phyloP scores from a whole-genome alignment of 2,329 filamentous ascomycete genomes.

The Grosmannia clavigera region DNA sequence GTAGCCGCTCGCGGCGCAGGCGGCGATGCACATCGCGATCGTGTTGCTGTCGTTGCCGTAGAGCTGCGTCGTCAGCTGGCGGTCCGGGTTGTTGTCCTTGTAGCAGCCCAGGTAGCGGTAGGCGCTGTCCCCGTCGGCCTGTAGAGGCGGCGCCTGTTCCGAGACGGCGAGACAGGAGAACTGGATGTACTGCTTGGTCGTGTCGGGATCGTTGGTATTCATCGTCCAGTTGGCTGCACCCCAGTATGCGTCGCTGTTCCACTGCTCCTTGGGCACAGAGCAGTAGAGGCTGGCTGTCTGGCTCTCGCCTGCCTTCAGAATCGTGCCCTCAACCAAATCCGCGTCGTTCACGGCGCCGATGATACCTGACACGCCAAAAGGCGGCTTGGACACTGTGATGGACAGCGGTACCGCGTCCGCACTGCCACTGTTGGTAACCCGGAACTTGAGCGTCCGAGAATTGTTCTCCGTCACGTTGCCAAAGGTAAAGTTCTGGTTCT shows the following conservation, averaged over 20 bases:
- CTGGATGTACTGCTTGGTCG: constrained; percentile 38
- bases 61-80: constrained; percentile 33
- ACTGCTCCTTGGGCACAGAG: constrained; percentile 41
- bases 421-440: constrained; percentile 40
- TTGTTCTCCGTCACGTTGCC: constrained; percentile 42
- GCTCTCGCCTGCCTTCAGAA: constrained; percentile 34
- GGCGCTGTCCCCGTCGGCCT: constrained; percentile 28
- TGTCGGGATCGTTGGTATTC: constrained; percentile 40
- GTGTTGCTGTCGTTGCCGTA: constrained; percentile 29
- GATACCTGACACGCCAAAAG: constrained; percentile 41
- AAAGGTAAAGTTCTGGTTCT: constrained; percentile 35
- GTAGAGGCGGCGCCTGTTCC: constrained; percentile 38
- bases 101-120: constrained; percentile 44
- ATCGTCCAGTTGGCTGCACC: constrained; percentile 40
- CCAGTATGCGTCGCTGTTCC: constrained; percentile 39
- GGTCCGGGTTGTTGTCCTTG: constrained; percentile 41
- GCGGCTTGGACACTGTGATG: constrained; percentile 48
- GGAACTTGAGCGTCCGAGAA: constrained; percentile 33
- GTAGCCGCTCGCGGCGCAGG: constrained; percentile 24
- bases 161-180: constrained; percentile 39
- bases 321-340: constrained; percentile 44
- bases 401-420: constrained; percentile 36
- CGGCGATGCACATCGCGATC: constrained; percentile 30
- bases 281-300: constrained; percentile 41
- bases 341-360: constrained; percentile 41